These are phyloP conservation scores for Candida ponderosae DNA, from an alignment of 805 yeast genomes.

Conservation along the genomic window DNA sequence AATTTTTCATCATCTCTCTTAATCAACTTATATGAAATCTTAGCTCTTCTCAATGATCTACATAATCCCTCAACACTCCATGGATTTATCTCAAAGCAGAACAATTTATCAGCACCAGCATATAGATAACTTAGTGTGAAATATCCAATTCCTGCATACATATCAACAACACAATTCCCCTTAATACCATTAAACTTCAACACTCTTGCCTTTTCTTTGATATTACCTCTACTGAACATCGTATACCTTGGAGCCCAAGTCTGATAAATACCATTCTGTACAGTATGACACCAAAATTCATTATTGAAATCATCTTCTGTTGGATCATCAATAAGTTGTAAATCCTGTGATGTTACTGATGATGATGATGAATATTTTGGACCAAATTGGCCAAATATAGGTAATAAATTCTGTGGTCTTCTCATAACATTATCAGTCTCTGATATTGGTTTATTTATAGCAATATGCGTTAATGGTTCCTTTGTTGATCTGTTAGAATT, in stretches of 20 bases:
- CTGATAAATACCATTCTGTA: slow-evolving; percentile 71
- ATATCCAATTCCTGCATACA: slow-evolving; percentile 84
- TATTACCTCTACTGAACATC: slow-evolving; percentile 84
- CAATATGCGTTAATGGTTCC: slow-evolving; percentile 46
- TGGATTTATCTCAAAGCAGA: slow-evolving; percentile 80
- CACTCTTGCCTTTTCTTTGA: slow-evolving; percentile 70
- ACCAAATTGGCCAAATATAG: slow-evolving; percentile 64
- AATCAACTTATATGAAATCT: slow-evolving; percentile 30
- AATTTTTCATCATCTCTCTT: slow-evolving; percentile 22
- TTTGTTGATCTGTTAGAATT: neutral
- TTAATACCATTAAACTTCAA: slow-evolving; percentile 31
- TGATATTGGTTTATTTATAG: slow-evolving; percentile 61
- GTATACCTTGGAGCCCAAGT: slow-evolving; percentile 81
- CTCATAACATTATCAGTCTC: slow-evolving; percentile 45
- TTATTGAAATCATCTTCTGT: slow-evolving; percentile 31
- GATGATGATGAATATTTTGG: slow-evolving; percentile 22
- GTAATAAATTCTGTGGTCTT: slow-evolving; percentile 52
- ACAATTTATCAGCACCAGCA: slow-evolving; percentile 41
- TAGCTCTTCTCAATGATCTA: slow-evolving; percentile 44
- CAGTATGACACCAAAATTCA: slow-evolving; percentile 65
- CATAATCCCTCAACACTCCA: slow-evolving; percentile 74
- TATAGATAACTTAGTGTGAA: slow-evolving; percentile 63
- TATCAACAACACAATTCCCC: slow-evolving; percentile 47
- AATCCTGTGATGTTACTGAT: neutral
- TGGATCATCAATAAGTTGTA: slow-evolving; percentile 26